phyloP scores from a whole-genome alignment of 805 yeast species.

The Saccharomycopsis fermentans region DNA sequence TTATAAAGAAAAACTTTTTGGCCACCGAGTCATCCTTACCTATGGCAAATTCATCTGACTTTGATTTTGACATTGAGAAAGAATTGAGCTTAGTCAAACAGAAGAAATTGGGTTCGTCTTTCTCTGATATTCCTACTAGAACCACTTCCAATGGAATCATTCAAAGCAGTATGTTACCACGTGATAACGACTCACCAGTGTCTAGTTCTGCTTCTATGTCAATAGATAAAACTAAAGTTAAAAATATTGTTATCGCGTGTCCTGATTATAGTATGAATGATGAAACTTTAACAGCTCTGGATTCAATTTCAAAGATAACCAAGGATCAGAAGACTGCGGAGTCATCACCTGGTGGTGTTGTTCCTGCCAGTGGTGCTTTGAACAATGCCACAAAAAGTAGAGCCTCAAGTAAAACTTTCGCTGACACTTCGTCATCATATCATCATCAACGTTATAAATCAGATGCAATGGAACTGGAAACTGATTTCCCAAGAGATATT shows the following conservation, averaged over 20 bases:
- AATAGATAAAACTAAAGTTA: background rate
- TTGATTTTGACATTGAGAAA: background rate
- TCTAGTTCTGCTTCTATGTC: background rate
- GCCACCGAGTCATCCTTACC: background rate
- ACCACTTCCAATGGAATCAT: background rate
- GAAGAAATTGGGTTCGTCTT: background rate
- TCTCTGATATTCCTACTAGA: background rate
- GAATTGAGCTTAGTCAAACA: background rate
- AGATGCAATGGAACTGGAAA: conserved; percentile 14
- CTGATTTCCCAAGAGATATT: background rate
- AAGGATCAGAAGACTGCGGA: background rate
- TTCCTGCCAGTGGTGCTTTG: background rate
- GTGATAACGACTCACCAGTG: background rate
- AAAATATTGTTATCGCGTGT: background rate
- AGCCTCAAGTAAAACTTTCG: background rate
- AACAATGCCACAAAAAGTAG: background rate
- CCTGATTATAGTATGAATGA: background rate
- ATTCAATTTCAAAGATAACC: background rate
- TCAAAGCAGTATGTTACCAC: background rate
- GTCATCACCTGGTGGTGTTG: background rate
- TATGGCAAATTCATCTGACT: background rate
- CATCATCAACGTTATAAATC: conserved; percentile 17
- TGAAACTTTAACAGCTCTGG: background rate
- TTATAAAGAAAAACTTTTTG: background rate
- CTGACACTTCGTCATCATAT: conserved; percentile 2